phyloP scores from a whole-genome alignment of 768 basidiomycete species.

The Multifurca ochricompacta region DNA sequence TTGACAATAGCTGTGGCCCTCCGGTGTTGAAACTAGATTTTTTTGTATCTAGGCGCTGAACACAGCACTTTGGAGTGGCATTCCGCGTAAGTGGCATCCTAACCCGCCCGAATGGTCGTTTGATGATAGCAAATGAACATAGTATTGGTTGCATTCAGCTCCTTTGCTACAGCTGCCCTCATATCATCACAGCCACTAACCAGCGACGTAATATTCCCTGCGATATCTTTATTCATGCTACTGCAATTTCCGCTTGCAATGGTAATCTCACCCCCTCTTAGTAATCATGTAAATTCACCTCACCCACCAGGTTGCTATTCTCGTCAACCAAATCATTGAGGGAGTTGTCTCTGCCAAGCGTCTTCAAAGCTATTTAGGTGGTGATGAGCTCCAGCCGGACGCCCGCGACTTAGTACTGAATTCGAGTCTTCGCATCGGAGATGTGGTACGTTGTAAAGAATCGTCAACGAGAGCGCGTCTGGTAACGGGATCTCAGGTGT shows the following conservation, averaged over 20 bases:
- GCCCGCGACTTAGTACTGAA: constrained; percentile 51
- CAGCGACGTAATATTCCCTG: constrained; percentile 91
- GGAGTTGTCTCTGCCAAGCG: constrained; percentile 78
- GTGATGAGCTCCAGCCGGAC: constrained; percentile 74
- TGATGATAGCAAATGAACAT: constrained; percentile 6
- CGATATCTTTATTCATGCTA: constrained; percentile 84
- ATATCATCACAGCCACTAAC: constrained; percentile 66
- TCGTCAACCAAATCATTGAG: constrained; percentile 78
- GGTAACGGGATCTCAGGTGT: constrained; percentile 33
- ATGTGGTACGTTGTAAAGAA: constrained; percentile 38
- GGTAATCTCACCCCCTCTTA: constrained; percentile 35
- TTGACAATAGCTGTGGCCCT: background rate
- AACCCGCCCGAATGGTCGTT: background rate
- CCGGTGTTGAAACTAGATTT: background rate
- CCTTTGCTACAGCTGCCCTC: constrained; percentile 65
- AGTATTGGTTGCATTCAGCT: constrained; percentile 75
- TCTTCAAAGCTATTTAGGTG: constrained; percentile 64
- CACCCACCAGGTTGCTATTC: constrained; percentile 49
- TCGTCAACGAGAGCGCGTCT: background rate
- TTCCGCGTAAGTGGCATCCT: constrained; percentile 37
- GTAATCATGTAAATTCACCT: background rate
- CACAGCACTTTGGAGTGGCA: constrained; percentile 56
- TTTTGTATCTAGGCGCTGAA: constrained; percentile 42
- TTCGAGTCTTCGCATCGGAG: constrained; percentile 41
- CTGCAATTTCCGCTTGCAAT: constrained; percentile 81